Percentiles rank a stretch among this genome's conserved stretches.
Evolutionary conservation across 257 asterid species (phyloP).

Genomic region (Petunia axillaris): DNA sequence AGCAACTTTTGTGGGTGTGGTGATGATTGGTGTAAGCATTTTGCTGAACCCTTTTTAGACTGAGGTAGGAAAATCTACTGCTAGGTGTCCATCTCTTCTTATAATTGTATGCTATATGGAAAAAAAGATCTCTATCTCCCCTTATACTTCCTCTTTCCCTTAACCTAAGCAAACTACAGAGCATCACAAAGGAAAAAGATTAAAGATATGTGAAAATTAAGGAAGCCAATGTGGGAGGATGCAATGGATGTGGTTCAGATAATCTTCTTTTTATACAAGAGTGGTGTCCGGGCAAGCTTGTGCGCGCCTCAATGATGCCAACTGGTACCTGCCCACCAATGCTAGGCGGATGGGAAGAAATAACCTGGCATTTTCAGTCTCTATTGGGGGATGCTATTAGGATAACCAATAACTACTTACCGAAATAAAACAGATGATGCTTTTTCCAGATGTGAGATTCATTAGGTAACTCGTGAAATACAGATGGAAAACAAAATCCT

Average conservation of each 20-base stretch:
- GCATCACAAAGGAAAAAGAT: neutral
- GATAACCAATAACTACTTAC: neutral
- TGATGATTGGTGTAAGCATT: neutral
- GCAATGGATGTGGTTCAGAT: neutral
- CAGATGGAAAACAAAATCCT: neutral
- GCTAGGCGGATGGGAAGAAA: neutral
- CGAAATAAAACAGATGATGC: too few relatives aligned
- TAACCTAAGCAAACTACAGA: neutral
- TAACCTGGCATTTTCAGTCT: neutral
- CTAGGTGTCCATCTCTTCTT: neutral
- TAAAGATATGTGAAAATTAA: neutral
- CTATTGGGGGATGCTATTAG: neutral
- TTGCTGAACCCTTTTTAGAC: neutral
- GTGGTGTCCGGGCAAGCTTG: neutral
- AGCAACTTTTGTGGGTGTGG: neutral
- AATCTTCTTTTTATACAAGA: neutral
- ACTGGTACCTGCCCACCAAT: neutral
- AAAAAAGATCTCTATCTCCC: neutral
- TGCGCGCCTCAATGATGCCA: neutral
- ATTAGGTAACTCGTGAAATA: neutral
- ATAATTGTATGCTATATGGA: neutral
- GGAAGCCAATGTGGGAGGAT: neutral
- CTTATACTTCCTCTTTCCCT: neutral
- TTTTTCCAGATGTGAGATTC: neutral
- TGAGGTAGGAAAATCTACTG: neutral